Evolutionary conservation across 768 basidiomycete species (phyloP).

Genomic region (Suillus subalutaceus): DNA sequence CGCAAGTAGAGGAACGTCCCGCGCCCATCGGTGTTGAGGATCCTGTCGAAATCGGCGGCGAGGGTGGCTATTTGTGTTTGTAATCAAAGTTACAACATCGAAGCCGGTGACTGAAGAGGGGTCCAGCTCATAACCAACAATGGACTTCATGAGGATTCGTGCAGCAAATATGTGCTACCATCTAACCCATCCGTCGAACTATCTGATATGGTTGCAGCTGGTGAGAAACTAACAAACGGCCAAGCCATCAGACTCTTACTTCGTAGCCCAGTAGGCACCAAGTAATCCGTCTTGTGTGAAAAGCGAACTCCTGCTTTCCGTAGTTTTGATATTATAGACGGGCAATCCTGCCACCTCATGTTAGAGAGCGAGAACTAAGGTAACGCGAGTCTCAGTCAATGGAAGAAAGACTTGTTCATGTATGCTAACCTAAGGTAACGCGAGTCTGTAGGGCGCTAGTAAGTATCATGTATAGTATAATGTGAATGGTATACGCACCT

Average conservation of each 20-base stretch:
- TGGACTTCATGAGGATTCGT: neutral
- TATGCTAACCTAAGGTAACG: too few relatives aligned
- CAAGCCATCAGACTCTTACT: conserved; percentile 28
- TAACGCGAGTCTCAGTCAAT: too few relatives aligned
- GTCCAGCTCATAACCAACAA: conserved; percentile 3
- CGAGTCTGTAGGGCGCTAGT: too few relatives aligned
- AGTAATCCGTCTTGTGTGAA: neutral
- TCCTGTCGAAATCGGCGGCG: conserved; percentile 30
- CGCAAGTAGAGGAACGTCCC: conserved; percentile 46
- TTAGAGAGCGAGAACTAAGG: too few relatives aligned
- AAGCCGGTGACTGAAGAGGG: too few relatives aligned
- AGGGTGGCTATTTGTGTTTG: conserved; percentile 28
- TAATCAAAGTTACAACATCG: neutral
- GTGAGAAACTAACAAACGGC: conserved; percentile 29
- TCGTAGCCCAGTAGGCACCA: conserved; percentile 25
- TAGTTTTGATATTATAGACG: neutral
- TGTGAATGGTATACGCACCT: too few relatives aligned
- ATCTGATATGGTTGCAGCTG: conserved; percentile 6
- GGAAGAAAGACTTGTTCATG: too few relatives aligned
- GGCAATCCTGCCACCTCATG: neutral
- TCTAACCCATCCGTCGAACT: neutral
- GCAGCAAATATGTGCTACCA: conserved; percentile 7
- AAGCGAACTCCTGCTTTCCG: neutral
- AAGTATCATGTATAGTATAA: too few relatives aligned
- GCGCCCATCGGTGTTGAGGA: conserved; percentile 37